Evolutionary conservation across 495 filamentous ascomycete species (phyloP).

Genomic region (Lasiosphaeris hirsuta): DNA sequence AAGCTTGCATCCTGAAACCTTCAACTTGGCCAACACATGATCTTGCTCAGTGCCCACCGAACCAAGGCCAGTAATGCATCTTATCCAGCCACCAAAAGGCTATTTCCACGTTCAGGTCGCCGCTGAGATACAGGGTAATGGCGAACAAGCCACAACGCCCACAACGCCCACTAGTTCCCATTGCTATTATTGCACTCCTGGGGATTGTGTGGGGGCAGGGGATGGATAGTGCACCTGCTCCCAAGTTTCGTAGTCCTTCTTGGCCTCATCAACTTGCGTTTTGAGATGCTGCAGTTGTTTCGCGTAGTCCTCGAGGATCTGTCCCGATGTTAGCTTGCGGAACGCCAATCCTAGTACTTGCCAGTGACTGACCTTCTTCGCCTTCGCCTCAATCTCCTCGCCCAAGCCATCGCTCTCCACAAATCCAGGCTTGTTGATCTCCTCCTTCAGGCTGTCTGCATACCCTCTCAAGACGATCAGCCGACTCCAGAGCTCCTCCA

Average conservation of each 20-base stretch:
- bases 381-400: constrained; percentile 72
- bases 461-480: constrained; percentile 82
- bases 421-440: constrained; percentile 64
- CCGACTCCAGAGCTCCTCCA: constrained; percentile 95
- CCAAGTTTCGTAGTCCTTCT: constrained; percentile 76
- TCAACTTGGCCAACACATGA: not conserved
- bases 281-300: constrained; percentile 82
- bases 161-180: not conserved
- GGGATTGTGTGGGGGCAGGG: constrained; percentile 23
- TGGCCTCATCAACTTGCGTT: constrained; percentile 72
- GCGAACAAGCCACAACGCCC: too few relatives aligned
- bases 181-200: constrained; percentile 3
- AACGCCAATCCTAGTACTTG: not conserved
- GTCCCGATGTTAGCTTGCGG: constrained; percentile 9
- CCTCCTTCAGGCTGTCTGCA: constrained; percentile 70
- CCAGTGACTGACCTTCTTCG: constrained; percentile 70
- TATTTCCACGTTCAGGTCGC: not conserved
- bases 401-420: constrained; percentile 56
- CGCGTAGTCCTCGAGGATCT: constrained; percentile 91
- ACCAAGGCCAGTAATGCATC: constrained; percentile 11
- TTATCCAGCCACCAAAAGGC: not conserved
- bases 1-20: not conserved
- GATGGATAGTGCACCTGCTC: constrained; percentile 52
- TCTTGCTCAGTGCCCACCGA: not conserved
- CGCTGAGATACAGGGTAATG: not conserved